Evolutionary conservation across 305 asterid species (phyloP), one percentile per base, ranked within the genome.

Genomic region (Fraxinus sp.): DNA sequence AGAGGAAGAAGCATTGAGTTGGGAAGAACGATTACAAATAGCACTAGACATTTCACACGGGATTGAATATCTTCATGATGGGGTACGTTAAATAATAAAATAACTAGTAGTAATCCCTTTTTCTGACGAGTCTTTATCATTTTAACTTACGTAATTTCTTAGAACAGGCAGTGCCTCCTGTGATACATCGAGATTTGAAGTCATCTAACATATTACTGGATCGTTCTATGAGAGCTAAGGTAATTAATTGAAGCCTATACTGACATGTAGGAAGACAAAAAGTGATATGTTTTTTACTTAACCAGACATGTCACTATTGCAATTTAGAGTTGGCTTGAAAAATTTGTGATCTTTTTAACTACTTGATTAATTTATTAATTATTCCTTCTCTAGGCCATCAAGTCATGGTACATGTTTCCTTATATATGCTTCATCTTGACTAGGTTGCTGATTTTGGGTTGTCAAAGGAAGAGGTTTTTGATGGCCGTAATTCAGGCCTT

Each of bases 361-460:
- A 62, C 13, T 68, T 68, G 37, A 70, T 14, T 30, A 70, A 22
- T 70, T 20, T 64, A 22, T 22, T 64, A 10, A 9, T 24, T 10
- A 6, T 62, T 64, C 36, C 26, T 24, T 64, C 73, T 2, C 16
- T 64, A 28, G 9, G 18, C n/a, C 39, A 24, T 20, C 71, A 22
- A 0, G 30, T 66, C 30, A 28, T 68, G 41, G 10, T 30, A 13
- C 30, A 36, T 70, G 74, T 76, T 73, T 49, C 78, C 44, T 52
- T 0, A n/a, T 35, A 26, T 37, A 36, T n/a, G 66, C 79, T 79
- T 28, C 8, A 20, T 36, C 68, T 77, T 80, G 33, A 80, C 75
- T 80, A 97, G 99, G 99, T 97, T 91, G 99, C 99, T 79, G 99
- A 97, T 89, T 97, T 97, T 86, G 99, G 99, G 77, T 89, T 97